Evolutionary conservation across 1,139 yeast species (phyloP).

Genomic region (Saccharomyces hybrid): DNA sequence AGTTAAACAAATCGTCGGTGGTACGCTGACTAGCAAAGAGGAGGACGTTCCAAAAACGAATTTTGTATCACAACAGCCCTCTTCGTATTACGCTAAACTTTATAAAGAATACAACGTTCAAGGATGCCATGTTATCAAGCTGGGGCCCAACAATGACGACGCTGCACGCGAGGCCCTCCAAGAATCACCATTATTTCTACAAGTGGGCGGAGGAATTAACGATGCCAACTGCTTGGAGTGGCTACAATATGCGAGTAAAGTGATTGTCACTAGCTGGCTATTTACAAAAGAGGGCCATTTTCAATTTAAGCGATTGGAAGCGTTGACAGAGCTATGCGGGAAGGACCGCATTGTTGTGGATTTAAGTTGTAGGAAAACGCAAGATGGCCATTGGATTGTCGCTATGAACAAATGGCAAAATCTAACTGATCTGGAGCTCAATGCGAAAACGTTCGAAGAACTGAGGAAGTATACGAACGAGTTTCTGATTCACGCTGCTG

Average conservation of each 20-base stretch:
- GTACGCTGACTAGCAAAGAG: slow-evolving; percentile 61
- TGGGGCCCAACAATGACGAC: slow-evolving; percentile 74
- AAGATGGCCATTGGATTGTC: slow-evolving; percentile 61
- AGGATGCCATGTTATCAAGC: slow-evolving; percentile 90
- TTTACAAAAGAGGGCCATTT: slow-evolving; percentile 57
- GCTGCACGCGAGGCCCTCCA: slow-evolving; percentile 73
- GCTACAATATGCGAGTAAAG: slow-evolving; percentile 38
- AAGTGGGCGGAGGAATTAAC: slow-evolving; percentile 90
- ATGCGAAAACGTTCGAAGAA: too few species aligned
- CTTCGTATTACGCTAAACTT: slow-evolving; percentile 69
- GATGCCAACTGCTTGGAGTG: slow-evolving; percentile 64
- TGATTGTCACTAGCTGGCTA: slow-evolving; percentile 88
- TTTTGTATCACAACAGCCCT: slow-evolving; percentile 69
- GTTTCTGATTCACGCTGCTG: slow-evolving; percentile 93
- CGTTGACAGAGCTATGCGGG: slow-evolving; percentile 35
- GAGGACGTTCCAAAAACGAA: slow-evolving; percentile 46
- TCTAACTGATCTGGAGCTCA: slow-evolving; percentile 56
- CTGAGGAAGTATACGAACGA: slow-evolving; percentile 68
- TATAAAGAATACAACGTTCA: slow-evolving; percentile 55
- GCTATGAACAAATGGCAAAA: slow-evolving; percentile 98
- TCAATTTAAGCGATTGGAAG: too few species aligned
- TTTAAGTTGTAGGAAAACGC: slow-evolving; percentile 66
- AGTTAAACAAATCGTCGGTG: slow-evolving; percentile 96
- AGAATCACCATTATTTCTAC: slow-evolving; percentile 69
- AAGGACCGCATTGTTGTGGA: slow-evolving; percentile 73